phyloP scores from a whole-genome alignment of 1,139 yeast genomes.

The Kluyveromyces sp. region DNA sequence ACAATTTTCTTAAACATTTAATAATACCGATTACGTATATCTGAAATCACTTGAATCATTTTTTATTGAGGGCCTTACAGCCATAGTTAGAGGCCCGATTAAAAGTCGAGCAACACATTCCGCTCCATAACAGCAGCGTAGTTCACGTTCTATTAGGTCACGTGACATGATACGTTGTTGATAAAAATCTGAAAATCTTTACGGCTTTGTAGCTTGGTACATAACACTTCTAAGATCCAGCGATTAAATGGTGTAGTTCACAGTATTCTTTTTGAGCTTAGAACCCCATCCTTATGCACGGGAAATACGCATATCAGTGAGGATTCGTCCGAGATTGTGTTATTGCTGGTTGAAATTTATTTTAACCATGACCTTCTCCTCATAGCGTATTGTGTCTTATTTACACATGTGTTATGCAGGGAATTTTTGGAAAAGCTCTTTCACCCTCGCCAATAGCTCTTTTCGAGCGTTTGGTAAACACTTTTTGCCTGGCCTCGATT shows the following conservation, averaged over 20 bases:
- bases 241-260: not conserved
- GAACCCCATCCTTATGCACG: conserved; percentile 89
- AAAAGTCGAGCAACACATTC: no score
- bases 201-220: not conserved
- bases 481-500: no score
- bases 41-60: not conserved
- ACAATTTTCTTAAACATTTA: not conserved
- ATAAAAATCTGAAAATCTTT: not conserved
- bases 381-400: conserved; percentile 36
- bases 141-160: not conserved
- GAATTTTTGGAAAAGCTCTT: conserved; percentile 37
- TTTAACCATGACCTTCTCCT: conserved; percentile 96
- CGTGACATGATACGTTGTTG: not conserved
- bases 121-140: no score
- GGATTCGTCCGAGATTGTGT: conserved; percentile 99
- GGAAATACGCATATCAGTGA: conserved; percentile 99
- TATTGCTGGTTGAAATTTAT: conserved; percentile 99
- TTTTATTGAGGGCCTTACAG: no score
- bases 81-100: no score
- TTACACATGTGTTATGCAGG: conserved; percentile 37
- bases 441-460: not conserved
- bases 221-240: not conserved
- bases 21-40: no score
- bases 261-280: not conserved
- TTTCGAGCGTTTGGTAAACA: not conserved